Conservation (phyloP, 345 rosid species). For the Streptanthus diversifolius region DNA sequence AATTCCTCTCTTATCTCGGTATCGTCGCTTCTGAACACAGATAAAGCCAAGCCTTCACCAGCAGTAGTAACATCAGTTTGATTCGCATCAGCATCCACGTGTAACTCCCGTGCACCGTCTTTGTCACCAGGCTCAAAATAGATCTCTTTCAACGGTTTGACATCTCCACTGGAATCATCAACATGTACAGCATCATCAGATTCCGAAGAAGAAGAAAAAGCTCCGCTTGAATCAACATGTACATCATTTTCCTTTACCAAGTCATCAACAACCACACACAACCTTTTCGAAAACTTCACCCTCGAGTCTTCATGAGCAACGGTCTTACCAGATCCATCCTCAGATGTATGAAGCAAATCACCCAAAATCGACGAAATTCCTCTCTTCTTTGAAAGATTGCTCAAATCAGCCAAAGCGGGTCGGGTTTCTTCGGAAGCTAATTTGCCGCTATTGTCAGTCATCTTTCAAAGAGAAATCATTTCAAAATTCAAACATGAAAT, state of each 20-base stretch:
- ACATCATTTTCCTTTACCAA: constrained; percentile 36
- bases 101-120: constrained; percentile 31
- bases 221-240: constrained; percentile 1
- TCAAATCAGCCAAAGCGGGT: constrained; percentile 47
- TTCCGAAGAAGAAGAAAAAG: constrained; percentile 22
- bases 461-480: constrained; percentile 11
- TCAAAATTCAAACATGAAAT: not conserved
- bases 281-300: constrained; percentile 36
- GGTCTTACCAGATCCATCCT: constrained; percentile 27
- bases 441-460: constrained; percentile 51
- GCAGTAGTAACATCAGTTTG: not conserved
- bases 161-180: constrained; percentile 28
- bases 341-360: constrained; percentile 35
- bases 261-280: constrained; percentile 47
- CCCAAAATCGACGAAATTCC: constrained; percentile 39
- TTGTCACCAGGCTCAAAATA: constrained; percentile 36
- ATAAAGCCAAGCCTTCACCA: constrained; percentile 18
- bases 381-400: constrained; percentile 49
- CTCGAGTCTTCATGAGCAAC: constrained; percentile 18
- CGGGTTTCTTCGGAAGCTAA: constrained; percentile 31
- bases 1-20: constrained; percentile 23
- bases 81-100: not conserved
- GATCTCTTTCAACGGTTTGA: constrained; percentile 33
- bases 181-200: constrained; percentile 28
- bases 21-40: constrained; percentile 21